Base-by-base conservation (phyloP, 441 rosid species). In the Brassica hybrid region DNA sequence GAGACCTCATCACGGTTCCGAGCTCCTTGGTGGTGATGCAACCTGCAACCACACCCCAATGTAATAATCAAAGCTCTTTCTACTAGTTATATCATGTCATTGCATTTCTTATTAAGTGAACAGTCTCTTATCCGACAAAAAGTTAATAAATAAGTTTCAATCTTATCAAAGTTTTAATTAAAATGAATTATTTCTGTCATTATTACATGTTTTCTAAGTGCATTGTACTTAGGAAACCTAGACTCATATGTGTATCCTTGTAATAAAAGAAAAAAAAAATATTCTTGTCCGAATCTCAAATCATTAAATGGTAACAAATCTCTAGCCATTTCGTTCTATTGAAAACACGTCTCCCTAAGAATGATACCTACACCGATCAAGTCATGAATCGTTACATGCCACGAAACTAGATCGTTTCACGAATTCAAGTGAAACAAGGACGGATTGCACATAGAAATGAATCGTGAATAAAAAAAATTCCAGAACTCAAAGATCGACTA, bases 11-110 rank as follows among this genome's bases (percentile, higher is more conserved):
- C 73, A 84, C 86, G 13, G 86, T 84, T 8, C 86, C 86, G 0
- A 84, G 81, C 83, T 84, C 86, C 80, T 84, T 84, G 67, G 86
- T 84, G n/a, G 86, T 84, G 63, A 84, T 84, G 65, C 86, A 82
- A 80, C 87, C 87, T 84, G 80, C 36, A 59, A 50, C 18, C 10
- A 36, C 9, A 36, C 41, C 41, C 41, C 38, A 30, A 30, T 30
- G 34, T 30, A 34, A 17, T 34, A 1, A 34, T 52, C 52, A 5
- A 30, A 14, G 14, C 2, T 4, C 16, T 30, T 69, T 17, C 57
- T 19, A 43, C 70, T 43, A 13, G 70, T 66, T 66, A 66, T 13
- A 19, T 11, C 52, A 30, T 30, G 34, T 30, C 34, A 30, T 4
- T 30, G 34, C 34, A 30, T 30, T 30, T 30, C 34, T 30, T 30